These are phyloP conservation scores for Logfia minima DNA, from an alignment of 129 eudicot species.

Conservation along the genomic window DNA sequence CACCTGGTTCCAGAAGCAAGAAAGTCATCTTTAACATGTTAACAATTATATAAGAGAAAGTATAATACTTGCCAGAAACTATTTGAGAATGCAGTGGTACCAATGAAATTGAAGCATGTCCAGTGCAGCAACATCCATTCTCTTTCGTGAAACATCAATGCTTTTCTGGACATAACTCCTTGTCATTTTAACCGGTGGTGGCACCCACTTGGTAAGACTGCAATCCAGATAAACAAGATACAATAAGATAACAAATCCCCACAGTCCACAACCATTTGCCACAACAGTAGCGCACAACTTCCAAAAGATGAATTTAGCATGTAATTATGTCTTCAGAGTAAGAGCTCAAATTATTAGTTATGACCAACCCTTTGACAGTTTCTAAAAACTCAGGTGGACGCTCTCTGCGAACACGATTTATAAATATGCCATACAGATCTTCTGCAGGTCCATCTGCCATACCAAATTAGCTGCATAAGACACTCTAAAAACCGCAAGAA, in stretches of 20 bases:
- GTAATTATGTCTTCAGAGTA: not conserved
- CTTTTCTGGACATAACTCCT: slow-evolving; percentile 67
- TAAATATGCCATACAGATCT: slow-evolving; percentile 93
- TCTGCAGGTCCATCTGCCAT: slow-evolving; percentile 97
- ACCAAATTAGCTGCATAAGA: slow-evolving; percentile 15
- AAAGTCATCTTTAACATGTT: not conserved
- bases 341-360: not conserved
- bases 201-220: slow-evolving; percentile 99
- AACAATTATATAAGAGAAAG: not conserved
- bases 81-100: slow-evolving; percentile 33
- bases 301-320: not conserved
- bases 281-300: not conserved
- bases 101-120: slow-evolving; percentile 99
- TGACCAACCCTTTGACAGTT: slow-evolving; percentile 83
- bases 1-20: slow-evolving; percentile 51
- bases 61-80: not conserved
- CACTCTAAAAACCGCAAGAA: not conserved
- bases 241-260: slow-evolving; percentile 10
- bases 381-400: slow-evolving; percentile 87
- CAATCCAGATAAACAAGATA: slow-evolving; percentile 27
- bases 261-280: not conserved
- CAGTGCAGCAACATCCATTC: slow-evolving; percentile 96
- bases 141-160: slow-evolving; percentile 83
- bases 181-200: slow-evolving; percentile 99
- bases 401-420: slow-evolving; percentile 94